phyloP scores from a whole-genome alignment of 2,329 filamentous ascomycete species.

The Ilyonectria mors-panacis region DNA sequence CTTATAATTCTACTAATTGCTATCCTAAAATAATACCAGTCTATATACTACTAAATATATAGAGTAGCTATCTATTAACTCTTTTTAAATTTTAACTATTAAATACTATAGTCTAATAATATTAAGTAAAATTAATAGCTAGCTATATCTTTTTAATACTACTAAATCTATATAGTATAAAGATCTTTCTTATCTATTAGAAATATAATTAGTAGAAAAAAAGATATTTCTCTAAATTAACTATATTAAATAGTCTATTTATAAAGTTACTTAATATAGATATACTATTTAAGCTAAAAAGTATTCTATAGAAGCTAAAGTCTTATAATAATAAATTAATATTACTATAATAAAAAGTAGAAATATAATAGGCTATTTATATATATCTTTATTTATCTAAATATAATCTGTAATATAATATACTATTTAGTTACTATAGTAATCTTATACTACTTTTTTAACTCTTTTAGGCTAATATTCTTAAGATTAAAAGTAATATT shows the following conservation, averaged over 20 bases:
- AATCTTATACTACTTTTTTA: conserved; percentile 18
- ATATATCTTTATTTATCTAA: conserved; percentile 12
- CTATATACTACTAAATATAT: too few species aligned
- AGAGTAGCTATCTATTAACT: too few species aligned
- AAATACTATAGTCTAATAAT: neutral
- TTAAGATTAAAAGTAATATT: conserved; percentile 59
- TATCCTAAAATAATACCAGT: too few species aligned
- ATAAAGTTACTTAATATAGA: neutral
- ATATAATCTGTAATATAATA: neutral
- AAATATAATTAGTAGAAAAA: neutral
- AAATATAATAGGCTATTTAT: conserved; percentile 8
- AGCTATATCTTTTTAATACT: conserved; percentile 27
- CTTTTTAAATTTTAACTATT: too few species aligned
- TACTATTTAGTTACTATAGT: too few species aligned
- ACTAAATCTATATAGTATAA: conserved; percentile 16
- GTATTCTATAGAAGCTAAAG: neutral
- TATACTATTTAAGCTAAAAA: conserved; percentile 1
- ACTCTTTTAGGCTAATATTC: conserved; percentile 58
- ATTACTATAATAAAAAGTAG: neutral
- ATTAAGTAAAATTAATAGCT: conserved; percentile 6
- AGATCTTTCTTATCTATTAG: neutral
- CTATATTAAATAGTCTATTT: neutral
- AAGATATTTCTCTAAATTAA: conserved; percentile 6
- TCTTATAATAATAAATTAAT: conserved; percentile 7
- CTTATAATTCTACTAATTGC: too few species aligned